phyloP scores from a whole-genome alignment of 208 protist species.

The Acanthamoeba culbertsoni region DNA sequence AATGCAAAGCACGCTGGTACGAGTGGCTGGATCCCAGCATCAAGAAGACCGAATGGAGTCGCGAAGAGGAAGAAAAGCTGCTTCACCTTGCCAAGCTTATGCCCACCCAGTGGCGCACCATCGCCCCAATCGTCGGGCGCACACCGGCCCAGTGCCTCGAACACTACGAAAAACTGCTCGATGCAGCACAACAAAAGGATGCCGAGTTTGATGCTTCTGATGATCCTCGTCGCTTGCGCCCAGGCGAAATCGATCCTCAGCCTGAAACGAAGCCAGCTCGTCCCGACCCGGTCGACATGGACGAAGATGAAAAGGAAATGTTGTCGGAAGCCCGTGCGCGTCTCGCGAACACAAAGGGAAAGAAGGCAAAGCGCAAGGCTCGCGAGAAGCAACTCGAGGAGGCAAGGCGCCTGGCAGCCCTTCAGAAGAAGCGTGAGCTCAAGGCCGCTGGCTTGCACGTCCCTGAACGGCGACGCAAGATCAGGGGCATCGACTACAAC shows the following conservation, averaged over 20 bases:
- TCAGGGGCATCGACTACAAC: conserved; percentile 85
- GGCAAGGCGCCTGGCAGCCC: conserved; percentile 93
- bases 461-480: conserved; percentile 29
- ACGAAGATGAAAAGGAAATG: conserved; percentile 98
- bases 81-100: conserved; percentile 98
- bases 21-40: conserved; percentile 99
- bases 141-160: conserved; percentile 98
- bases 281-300: conserved; percentile 97
- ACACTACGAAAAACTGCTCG: conserved; percentile 97
- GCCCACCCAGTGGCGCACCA: conserved; percentile 98
- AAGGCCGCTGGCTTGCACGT: conserved; percentile 93
- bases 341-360: conserved; percentile 99
- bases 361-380: conserved; percentile 98
- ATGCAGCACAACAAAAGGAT: conserved; percentile 82
- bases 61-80: conserved; percentile 99
- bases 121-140: conserved; percentile 94
- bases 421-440: conserved; percentile 97
- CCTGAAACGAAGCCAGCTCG: conserved; percentile 95
- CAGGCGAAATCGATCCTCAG: conserved; percentile 94
- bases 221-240: conserved; percentile 84
- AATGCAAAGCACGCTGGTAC: conserved; percentile 98
- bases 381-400: conserved; percentile 98
- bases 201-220: conserved; percentile 70
- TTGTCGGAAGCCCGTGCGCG: conserved; percentile 97
- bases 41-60: conserved; percentile 98